Evolutionary conservation across 2,329 filamentous ascomycete genomes (phyloP).

Genomic region (Venturia asperata): DNA sequence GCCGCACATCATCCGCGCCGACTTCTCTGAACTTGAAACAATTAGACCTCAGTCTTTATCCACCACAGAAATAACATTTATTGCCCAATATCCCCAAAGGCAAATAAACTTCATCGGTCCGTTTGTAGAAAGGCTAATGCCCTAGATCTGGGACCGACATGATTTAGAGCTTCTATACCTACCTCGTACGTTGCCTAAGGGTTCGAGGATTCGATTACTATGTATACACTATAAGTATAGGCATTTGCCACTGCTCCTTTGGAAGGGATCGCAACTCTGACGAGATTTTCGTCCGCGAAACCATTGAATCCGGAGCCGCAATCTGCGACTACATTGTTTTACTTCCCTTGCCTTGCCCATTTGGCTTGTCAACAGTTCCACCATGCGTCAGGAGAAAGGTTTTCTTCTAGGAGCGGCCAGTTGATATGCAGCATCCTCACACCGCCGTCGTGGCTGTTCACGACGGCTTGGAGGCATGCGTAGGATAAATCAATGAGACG

Average conservation of each 20-base stretch:
- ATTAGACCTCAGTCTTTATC: not conserved
- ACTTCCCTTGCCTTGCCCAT: not conserved
- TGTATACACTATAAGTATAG: no score
- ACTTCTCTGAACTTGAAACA: not conserved
- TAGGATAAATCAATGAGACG: not conserved
- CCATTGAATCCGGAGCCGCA: no score
- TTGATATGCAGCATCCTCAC: not conserved
- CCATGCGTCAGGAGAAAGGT: not conserved
- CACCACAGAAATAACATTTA: no score
- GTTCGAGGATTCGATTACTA: no score
- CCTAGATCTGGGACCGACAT: not conserved
- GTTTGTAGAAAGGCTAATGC: not conserved
- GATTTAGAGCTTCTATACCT: not conserved
- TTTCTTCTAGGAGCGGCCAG: not conserved
- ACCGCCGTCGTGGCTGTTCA: not conserved
- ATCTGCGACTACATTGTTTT: no score
- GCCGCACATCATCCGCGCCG: not conserved
- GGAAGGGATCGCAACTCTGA: no score
- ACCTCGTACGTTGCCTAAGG: no score
- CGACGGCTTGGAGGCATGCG: not conserved
- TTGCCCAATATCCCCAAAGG: no score
- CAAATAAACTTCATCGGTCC: not conserved
- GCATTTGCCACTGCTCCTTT: no score
- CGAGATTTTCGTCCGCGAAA: no score
- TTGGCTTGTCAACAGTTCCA: not conserved